Evolutionary conservation across 2,329 filamentous ascomycete species (phyloP).

Genomic region (Ceratocystis colombiana): DNA sequence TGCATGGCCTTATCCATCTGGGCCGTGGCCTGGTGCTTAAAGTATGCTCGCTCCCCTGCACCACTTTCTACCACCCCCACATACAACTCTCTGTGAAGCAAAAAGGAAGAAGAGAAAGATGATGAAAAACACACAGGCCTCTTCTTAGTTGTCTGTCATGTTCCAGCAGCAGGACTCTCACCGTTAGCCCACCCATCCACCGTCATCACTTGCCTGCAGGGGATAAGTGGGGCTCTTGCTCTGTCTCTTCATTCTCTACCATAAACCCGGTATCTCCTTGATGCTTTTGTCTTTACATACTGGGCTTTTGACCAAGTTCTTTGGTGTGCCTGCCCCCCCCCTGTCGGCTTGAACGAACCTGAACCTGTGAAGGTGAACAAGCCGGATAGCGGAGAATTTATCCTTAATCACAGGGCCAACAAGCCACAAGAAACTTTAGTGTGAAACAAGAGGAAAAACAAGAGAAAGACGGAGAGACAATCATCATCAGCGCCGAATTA

Average conservation of each 20-base stretch:
- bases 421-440: neutral
- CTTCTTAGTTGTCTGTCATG: neutral
- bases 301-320: no score
- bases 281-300: neutral
- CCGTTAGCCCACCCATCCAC: neutral
- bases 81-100: neutral
- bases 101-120: neutral
- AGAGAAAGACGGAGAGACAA: no score
- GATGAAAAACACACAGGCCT: neutral
- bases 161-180: neutral
- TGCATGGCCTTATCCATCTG: neutral
- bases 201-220: neutral
- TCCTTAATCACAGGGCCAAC: neutral
- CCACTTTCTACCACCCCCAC: neutral
- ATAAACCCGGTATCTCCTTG: neutral
- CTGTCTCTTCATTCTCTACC: neutral
- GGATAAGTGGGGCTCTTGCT: neutral
- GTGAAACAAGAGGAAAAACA: neutral
- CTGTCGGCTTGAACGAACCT: neutral
- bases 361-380: neutral
- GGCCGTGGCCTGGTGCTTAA: no score
- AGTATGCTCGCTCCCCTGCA: neutral
- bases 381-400: conserved; percentile 6
- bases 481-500: no score
- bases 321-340: neutral